Evolutionary conservation across 2,329 filamentous ascomycete genomes (phyloP), one percentile per base, ranked within the genome.

Genomic region (Proliferodiscus dingleyae): DNA sequence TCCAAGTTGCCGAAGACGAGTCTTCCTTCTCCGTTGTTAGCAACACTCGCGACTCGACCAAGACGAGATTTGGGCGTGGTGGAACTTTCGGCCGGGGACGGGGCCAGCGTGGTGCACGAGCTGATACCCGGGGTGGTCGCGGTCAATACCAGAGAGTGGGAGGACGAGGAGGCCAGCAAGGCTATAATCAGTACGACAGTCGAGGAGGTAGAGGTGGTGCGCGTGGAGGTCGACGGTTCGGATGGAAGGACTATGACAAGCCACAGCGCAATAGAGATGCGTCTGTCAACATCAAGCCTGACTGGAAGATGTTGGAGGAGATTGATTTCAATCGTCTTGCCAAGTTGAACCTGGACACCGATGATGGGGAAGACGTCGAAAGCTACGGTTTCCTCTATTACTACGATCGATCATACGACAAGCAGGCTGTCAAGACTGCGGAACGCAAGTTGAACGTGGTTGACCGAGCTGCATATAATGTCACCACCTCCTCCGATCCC

Each of bases 161-260:
- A 51, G 80, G 81, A 54, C 78, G 81, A 61, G 84, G 81, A 43
- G 81, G 87, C 62, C 75, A 79, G 58, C 78, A 78, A 55, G 64
- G 66, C 46, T 75, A 77, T 54, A 76, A 76, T 58, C 88, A 89
- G 63, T 86, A 93, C 61, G 80, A 80, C 63, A 77, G 83, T 52
- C 83, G 85, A 38, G 85, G 83, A 26, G 79, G 89, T 46, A 75
- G 77, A 50, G 77, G 83, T 44, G 82, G 83, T 61, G 81, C 82
- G 37, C 74, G 86, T 55, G 83, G 87, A 50, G 87, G 88, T 41
- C 85, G 93, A 57, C 83, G 93, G 59, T 96, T 96, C 63, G 93
- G 93, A 66, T 97, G 93, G 91, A 95, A 93, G 72, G 93, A 98
- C 67, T 95, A 89, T 66, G 93, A 98, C 74, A 97, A 97, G 82